Percentiles rank a stretch among this genome's conserved stretches.
Conservation (phyloP, 2,329 filamentous ascomycete genomes). For the Sarocladium kiliense region DNA sequence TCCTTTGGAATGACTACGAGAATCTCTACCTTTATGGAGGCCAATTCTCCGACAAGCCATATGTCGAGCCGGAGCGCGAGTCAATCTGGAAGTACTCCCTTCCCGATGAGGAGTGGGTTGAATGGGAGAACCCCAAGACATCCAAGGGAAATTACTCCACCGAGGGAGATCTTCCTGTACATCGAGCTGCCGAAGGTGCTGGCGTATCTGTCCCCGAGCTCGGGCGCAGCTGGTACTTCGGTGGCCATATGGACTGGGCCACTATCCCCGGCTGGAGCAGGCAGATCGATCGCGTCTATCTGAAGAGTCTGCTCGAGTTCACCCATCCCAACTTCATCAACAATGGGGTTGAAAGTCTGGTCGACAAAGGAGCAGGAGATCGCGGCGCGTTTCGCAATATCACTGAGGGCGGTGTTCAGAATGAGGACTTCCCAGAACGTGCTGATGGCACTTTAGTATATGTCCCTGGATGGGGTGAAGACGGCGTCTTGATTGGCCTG, state of each 20-base stretch:
- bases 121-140: slow-evolving; percentile 56
- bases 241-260: slow-evolving; percentile 62
- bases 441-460: slow-evolving; percentile 71
- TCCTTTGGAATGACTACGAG: slow-evolving; percentile 68
- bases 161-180: slow-evolving; percentile 48
- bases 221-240: slow-evolving; percentile 73
- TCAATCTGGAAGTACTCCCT: slow-evolving; percentile 70
- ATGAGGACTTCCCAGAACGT: slow-evolving; percentile 62
- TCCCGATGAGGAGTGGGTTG: slow-evolving; percentile 52
- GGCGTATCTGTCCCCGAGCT: slow-evolving; percentile 65
- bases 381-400: slow-evolving; percentile 69
- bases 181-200: slow-evolving; percentile 69
- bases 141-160: slow-evolving; percentile 60
- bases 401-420: slow-evolving; percentile 64
- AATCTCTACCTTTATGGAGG: slow-evolving; percentile 71
- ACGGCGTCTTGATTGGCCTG: slow-evolving; percentile 66
- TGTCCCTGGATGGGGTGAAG: slow-evolving; percentile 66
- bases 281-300: slow-evolving; percentile 57
- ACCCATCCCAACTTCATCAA: slow-evolving; percentile 68
- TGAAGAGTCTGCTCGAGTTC: slow-evolving; percentile 71
- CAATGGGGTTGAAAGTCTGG: slow-evolving; percentile 52
- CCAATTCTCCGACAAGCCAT: slow-evolving; percentile 62
- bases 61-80: slow-evolving; percentile 49
- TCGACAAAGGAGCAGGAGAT: slow-evolving; percentile 49
- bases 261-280: slow-evolving; percentile 63